Evolutionary conservation across 2,329 filamentous ascomycete species (phyloP), one percentile per base, ranked within the genome.

Genomic region (Penicillium sp.): DNA sequence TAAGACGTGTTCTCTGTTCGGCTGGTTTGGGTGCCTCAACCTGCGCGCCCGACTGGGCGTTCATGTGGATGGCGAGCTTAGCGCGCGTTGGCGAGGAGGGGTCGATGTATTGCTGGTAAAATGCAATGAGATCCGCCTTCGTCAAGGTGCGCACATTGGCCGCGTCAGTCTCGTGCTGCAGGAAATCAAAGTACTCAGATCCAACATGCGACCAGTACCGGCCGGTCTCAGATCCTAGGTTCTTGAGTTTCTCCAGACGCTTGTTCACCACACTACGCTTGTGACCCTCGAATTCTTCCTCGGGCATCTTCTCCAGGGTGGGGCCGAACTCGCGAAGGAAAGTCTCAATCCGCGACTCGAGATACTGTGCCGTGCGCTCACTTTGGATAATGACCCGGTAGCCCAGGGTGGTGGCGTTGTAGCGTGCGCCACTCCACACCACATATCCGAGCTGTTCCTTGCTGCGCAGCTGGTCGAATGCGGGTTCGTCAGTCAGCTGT

Each of bases 361-460:
- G 79, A 67, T 95, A 97, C 40, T 87, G 81, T 0, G 90, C 88
- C 2, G 88, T 86, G 69, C 88, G 88, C 75, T 99, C 93, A 69
- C 91, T 96, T 77, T 99, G 94, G 30, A 99, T 91, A 59, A 97
- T 84, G 61, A 99, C 88, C 6, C 92, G 84, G 74, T 94, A 94
- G 1, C 90, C 90, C 66, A 90, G 88, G 0, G 88, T 93, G 0
- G 89, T 91, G n/a, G 85, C 78, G 53, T 88, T 85, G 50, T 83
- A 82, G 37, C 88, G 81, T 11, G 86, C 81, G 28, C 91, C 90
- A 46, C 89, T 93, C 75, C 93, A 96, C 0, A 99, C 93, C 50
- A 99, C 90, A 66, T 99, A 99, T 12, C 94, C 94, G 7, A 99
- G 87, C 75, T 99, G 93, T 73, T 99, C 93, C 75, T 97, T 97